A percentile compares a stretch with the other conserved stretches of the same genome.
Conservation (phyloP, 805 yeast genomes). For the Wickerhamomyces hampshirensis region DNA sequence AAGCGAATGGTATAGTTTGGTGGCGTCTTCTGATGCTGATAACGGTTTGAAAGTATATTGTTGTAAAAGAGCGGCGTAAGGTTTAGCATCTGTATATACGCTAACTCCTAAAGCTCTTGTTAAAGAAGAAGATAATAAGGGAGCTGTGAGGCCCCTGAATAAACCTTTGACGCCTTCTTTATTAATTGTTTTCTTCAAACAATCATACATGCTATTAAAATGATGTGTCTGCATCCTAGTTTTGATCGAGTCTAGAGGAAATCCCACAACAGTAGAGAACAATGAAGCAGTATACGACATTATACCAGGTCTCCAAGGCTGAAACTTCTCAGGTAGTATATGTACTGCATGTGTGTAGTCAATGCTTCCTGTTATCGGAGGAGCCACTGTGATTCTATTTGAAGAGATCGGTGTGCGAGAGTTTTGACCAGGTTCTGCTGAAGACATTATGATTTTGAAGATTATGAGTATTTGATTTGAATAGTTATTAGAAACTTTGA, state of each 20-base stretch:
- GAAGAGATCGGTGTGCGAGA: too few relatives aligned
- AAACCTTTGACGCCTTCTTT: slow-evolving; percentile 67
- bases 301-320: slow-evolving; percentile 52
- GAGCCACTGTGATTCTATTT: slow-evolving; percentile 22
- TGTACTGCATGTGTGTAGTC: slow-evolving; percentile 41
- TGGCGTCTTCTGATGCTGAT: slow-evolving; percentile 2
- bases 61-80: slow-evolving; percentile 27
- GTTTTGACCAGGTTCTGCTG: too few relatives aligned
- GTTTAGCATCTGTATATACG: slow-evolving; percentile 53
- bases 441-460: too few relatives aligned
- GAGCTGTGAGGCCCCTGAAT: slow-evolving; percentile 74
- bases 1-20: slow-evolving; percentile 9
- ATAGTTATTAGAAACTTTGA: too few relatives aligned
- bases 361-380: slow-evolving; percentile 57
- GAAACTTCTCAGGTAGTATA: slow-evolving; percentile 41
- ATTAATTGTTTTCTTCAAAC: slow-evolving; percentile 48
- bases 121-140: slow-evolving; percentile 59
- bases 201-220: slow-evolving; percentile 51
- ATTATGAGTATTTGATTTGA: too few relatives aligned
- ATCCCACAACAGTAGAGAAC: slow-evolving; percentile 65
- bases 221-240: slow-evolving; percentile 81
- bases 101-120: slow-evolving; percentile 65
- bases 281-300: slow-evolving; percentile 63
- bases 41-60: slow-evolving; percentile 16
- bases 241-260: slow-evolving; percentile 82